These are phyloP conservation scores for Penicillium simplicissimum DNA, from an alignment of 495 filamentous ascomycete genomes.

Conservation along the genomic window DNA sequence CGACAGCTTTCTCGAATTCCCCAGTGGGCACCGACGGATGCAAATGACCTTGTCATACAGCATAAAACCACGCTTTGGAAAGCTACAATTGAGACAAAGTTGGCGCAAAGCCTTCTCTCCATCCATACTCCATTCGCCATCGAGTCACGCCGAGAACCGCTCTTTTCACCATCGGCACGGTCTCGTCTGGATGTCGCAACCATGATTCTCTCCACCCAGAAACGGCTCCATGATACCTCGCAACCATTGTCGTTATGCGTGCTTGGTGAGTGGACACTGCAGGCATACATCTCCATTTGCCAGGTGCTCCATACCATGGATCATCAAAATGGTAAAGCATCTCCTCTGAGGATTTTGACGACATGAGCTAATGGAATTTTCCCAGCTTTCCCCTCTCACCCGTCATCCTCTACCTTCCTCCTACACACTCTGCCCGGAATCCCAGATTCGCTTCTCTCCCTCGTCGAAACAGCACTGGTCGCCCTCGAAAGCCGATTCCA, in stretches of 20 bases:
- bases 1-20: constrained; percentile 42
- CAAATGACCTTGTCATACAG: constrained; percentile 27
- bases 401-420: constrained; percentile 22
- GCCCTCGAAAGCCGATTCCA: constrained; percentile 38
- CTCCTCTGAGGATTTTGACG: not conserved
- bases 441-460: constrained; percentile 37
- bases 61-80: constrained; percentile 38
- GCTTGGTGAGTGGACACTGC: constrained; percentile 45
- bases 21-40: constrained; percentile 28
- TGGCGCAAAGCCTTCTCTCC: constrained; percentile 40
- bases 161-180: constrained; percentile 43
- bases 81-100: constrained; percentile 38
- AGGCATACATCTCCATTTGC: constrained; percentile 40
- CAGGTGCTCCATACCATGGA: constrained; percentile 37
- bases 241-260: constrained; percentile 38
- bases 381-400: constrained; percentile 14
- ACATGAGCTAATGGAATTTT: not conserved
- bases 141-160: constrained; percentile 35
- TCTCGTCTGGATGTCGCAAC: constrained; percentile 41
- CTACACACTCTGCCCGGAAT: constrained; percentile 37
- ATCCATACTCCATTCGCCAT: constrained; percentile 49
- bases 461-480: constrained; percentile 39
- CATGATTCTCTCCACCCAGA: constrained; percentile 43
- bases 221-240: constrained; percentile 37
- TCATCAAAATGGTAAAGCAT: constrained; percentile 3